phyloP scores from a whole-genome alignment of 2,329 filamentous ascomycete genomes.

The Aspergillus fumigatiaffinis region DNA sequence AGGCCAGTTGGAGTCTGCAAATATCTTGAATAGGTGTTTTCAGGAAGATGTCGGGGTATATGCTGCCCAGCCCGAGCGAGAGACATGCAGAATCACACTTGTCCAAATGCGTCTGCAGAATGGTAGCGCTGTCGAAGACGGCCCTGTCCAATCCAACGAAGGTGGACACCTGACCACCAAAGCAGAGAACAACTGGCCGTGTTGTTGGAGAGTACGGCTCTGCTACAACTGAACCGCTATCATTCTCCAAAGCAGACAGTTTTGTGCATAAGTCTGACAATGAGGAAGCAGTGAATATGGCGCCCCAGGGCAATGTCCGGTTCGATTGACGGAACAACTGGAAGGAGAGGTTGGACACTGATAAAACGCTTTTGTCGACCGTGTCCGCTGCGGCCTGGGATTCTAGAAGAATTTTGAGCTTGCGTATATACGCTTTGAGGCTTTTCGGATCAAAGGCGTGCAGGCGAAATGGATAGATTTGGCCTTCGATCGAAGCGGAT shows the following conservation, averaged over 20 bases:
- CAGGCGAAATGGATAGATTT: constrained; percentile 1
- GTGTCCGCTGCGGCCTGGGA: neutral
- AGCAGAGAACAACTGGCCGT: neutral
- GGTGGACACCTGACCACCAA: neutral
- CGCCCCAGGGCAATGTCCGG: neutral
- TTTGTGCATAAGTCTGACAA: neutral
- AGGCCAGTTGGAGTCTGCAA: constrained; percentile 31
- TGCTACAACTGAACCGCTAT: neutral
- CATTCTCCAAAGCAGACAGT: neutral
- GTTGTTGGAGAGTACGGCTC: neutral
- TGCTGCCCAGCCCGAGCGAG: constrained; percentile 28
- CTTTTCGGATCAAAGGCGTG: neutral
- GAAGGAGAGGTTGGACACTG: neutral
- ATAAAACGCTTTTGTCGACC: too few species aligned
- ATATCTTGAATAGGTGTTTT: constrained; percentile 15
- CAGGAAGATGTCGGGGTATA: constrained; percentile 34
- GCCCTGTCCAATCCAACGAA: neutral
- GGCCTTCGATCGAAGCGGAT: neutral
- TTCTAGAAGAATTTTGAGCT: neutral
- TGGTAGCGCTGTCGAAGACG: neutral
- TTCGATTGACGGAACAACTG: constrained; percentile 1
- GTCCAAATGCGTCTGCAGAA: neutral
- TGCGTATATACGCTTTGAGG: neutral
- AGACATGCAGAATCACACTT: neutral
- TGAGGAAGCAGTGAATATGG: neutral